Evolutionary conservation across 345 rosid species (phyloP).

Genomic region (Streptanthus diversifolius): DNA sequence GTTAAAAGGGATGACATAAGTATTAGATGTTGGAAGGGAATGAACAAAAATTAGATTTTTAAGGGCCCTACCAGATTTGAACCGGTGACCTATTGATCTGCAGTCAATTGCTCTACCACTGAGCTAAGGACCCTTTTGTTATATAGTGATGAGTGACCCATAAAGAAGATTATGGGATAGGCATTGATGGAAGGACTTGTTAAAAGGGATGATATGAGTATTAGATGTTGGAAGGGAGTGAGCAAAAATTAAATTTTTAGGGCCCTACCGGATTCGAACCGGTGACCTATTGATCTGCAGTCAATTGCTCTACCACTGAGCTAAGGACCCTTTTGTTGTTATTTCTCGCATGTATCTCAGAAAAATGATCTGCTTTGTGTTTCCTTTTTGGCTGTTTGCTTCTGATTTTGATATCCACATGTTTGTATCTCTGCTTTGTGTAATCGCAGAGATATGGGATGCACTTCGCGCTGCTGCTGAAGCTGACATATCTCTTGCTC

Average conservation of each 20-base stretch:
- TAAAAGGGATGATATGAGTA: neutral
- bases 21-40: neutral
- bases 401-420: neutral
- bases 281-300: conserved; percentile 81
- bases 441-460: conserved; percentile 75
- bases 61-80: conserved; percentile 37
- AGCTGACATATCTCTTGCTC: conserved; percentile 65
- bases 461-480: conserved; percentile 91
- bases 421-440: neutral
- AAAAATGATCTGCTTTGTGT: neutral
- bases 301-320: conserved; percentile 92
- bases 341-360: neutral
- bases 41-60: neutral
- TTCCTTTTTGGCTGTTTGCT: neutral
- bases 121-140: conserved; percentile 58
- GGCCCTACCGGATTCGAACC: conserved; percentile 48
- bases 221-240: neutral
- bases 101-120: conserved; percentile 84
- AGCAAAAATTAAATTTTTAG: neutral
- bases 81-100: conserved; percentile 69
- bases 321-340: conserved; percentile 48
- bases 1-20: neutral
- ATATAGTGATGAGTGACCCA: neutral
- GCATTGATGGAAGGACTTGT: neutral
- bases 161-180: neutral